Base-by-base conservation (phyloP, 257 asterid species). In the Handroanthus guayacan region DNA sequence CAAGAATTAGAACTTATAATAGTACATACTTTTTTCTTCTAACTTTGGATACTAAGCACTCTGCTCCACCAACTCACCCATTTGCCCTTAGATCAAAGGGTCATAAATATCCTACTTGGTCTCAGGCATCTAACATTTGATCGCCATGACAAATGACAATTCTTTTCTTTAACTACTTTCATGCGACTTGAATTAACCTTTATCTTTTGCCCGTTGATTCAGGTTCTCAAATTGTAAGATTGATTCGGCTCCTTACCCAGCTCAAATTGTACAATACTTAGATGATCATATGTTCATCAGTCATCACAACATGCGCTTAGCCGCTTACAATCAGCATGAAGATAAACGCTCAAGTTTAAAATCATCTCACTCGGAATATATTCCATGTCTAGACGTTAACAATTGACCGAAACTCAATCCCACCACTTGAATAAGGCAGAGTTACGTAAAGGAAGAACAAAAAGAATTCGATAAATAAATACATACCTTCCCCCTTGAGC, bases 401-500 rank as follows among this genome's bases (percentile, higher is more conserved):
- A 50, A 10, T 41, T 25, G 60, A 39, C 63, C 6, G 41, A 62
- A 8, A n/a, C 72, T 62, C 45, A 16, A 71, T 4, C 65, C 44
- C n/a, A 47, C 56, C 51, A 51, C 47, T n/a, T 6, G 56, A 56
- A 67, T 47, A 36, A 9, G 66, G 54, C 12, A 41, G 41, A 47
- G 10, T 16, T 36, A 17, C 47, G 31, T 5, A 57, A 75, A 62
- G 67, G 16, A 75, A 57, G 31, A 25, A 52, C 1, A 43, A 48
- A 39, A 70, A 48, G 73, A 39, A 56, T 17, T 4, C 13, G 37
- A 71, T 7, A 31, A 20, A 7, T 5, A 31, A 41, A 17, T 3
- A 67, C 0, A 48, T 48, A 92, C 99, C 99, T 95, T 88, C 98
- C 75, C 97, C 99, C 85, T 91, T 95, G 83, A 95, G 98, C 91